Evolutionary conservation across 2,329 filamentous ascomycete species (phyloP).

Genomic region (Tolypocladium album): DNA sequence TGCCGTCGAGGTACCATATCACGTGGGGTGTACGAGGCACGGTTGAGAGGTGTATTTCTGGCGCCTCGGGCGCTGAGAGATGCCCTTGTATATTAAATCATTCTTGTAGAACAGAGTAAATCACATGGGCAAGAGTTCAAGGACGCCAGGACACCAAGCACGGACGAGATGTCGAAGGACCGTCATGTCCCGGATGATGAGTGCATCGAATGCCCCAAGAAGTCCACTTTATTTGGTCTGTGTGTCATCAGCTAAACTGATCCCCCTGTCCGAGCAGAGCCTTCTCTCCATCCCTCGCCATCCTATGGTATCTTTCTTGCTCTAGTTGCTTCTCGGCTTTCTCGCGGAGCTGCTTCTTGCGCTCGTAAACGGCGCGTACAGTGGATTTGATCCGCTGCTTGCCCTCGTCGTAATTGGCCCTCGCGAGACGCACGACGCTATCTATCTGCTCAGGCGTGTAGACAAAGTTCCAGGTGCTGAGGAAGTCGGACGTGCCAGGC

Average conservation of each 20-base stretch:
- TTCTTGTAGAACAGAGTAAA: conserved; percentile 19
- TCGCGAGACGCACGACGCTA: conserved; percentile 67
- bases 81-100: conserved; percentile 24
- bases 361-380: conserved; percentile 81
- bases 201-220: background rate
- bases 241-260: conserved; percentile 42
- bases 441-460: conserved; percentile 90
- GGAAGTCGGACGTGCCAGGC: conserved; percentile 71
- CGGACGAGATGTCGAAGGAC: background rate
- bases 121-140: background rate
- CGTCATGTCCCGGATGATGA: background rate
- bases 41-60: background rate
- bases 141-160: no score
- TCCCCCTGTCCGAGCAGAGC: conserved; percentile 52
- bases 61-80: conserved; percentile 4
- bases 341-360: conserved; percentile 64
- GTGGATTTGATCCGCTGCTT: conserved; percentile 66
- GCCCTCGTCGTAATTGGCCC: conserved; percentile 79
- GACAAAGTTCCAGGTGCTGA: conserved; percentile 97
- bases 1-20: background rate
- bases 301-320: conserved; percentile 30
- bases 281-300: conserved; percentile 38
- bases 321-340: conserved; percentile 33
- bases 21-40: background rate
- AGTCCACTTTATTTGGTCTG: background rate